These are phyloP conservation scores for Misopates orontium DNA, from an alignment of 257 asterid genomes.

Conservation along the genomic window DNA sequence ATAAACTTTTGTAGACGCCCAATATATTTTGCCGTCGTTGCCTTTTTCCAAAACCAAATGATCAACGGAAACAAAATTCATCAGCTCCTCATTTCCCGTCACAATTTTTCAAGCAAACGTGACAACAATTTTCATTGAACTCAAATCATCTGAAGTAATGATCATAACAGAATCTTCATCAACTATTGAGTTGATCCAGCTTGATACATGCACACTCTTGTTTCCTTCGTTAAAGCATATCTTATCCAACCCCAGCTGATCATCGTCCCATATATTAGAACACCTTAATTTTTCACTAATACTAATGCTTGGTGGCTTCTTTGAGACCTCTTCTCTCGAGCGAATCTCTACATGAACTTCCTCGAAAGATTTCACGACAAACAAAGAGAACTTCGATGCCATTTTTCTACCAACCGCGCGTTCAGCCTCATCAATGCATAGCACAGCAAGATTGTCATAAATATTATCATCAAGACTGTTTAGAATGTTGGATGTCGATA, in stretches of 20 bases:
- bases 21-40: too few relatives aligned
- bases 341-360: slow-evolving; percentile 38
- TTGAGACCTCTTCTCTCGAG: slow-evolving; percentile 28
- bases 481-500: slow-evolving; percentile 11
- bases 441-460: slow-evolving; percentile 38
- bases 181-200: slow-evolving; percentile 52
- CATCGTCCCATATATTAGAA: slow-evolving; percentile 43
- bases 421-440: slow-evolving; percentile 49
- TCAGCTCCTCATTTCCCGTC: too few relatives aligned
- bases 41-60: too few relatives aligned
- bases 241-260: slow-evolving; percentile 24
- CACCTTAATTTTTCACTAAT: slow-evolving; percentile 17
- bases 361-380: slow-evolving; percentile 30
- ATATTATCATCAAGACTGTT: slow-evolving; percentile 19
- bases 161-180: slow-evolving; percentile 57
- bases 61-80: too few relatives aligned
- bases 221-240: slow-evolving; percentile 46
- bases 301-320: slow-evolving; percentile 9
- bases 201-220: slow-evolving; percentile 40
- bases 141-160: slow-evolving; percentile 30
- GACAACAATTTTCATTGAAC: slow-evolving; percentile 39
- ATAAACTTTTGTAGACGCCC: too few relatives aligned
- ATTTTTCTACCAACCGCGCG: slow-evolving; percentile 27
- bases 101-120: slow-evolving; percentile 28
- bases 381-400: slow-evolving; percentile 32